Percentiles rank a stretch among this genome's conserved stretches.
Evolutionary conservation across 192 early-diverging fungal genomes (phyloP).

Genomic region (Rhizoclosmatium globosum): DNA sequence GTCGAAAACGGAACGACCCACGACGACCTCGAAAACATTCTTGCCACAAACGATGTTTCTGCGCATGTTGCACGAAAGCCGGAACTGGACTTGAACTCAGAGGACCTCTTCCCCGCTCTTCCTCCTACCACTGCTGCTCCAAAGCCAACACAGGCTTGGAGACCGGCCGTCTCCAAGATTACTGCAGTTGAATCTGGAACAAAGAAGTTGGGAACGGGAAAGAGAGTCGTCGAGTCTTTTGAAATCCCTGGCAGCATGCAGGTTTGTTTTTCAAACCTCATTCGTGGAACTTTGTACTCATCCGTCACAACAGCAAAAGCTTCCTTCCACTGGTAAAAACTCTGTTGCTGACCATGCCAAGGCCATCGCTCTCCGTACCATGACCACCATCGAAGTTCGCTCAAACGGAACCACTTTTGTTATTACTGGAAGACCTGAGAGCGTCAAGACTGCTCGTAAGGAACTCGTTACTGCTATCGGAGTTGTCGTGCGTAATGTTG

Average conservation of each 20-base stretch:
- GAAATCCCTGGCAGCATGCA: constrained; percentile 58
- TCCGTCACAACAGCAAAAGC: constrained; percentile 31
- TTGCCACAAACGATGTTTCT: neutral
- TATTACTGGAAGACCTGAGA: constrained; percentile 80
- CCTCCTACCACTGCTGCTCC: constrained; percentile 56
- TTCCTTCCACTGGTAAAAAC: constrained; percentile 38
- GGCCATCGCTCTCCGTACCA: constrained; percentile 52
- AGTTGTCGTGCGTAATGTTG: constrained; percentile 27
- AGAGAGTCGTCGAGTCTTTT: constrained; percentile 52
- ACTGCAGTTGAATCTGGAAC: constrained; percentile 2
- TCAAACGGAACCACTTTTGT: constrained; percentile 83
- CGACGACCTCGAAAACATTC: neutral
- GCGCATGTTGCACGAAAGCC: neutral
- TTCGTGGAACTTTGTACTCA: neutral
- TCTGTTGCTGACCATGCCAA: constrained; percentile 34
- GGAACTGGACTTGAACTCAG: constrained; percentile 61
- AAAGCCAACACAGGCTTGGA: constrained; percentile 31
- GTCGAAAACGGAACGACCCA: neutral
- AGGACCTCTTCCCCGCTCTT: constrained; percentile 81
- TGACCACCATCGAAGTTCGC: constrained; percentile 85
- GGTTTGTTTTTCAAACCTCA: constrained; percentile 30
- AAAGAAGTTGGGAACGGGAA: constrained; percentile 12
- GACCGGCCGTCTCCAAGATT: constrained; percentile 29
- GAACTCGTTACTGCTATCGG: constrained; percentile 66
- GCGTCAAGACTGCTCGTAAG: constrained; percentile 79